Evolutionary conservation across 83 land plant species (phyloP), one percentile per base, ranked within the genome.

Genomic region (Larix sibirica): DNA sequence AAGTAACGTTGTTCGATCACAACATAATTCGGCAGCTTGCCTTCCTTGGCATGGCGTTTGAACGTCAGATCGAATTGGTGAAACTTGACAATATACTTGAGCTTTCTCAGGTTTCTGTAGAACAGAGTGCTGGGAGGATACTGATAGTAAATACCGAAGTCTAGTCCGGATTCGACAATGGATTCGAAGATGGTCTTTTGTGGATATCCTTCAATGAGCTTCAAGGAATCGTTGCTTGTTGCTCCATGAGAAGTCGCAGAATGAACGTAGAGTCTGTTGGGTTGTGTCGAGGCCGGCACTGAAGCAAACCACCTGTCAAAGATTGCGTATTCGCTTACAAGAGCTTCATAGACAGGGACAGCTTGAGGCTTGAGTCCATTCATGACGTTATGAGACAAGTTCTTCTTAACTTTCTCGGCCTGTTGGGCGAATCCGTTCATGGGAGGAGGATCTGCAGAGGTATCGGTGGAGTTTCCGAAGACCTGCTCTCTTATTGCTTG

Each of bases 261-360:
- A 81, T 97, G 98, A 80, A 97, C 90, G 82, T 68, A 97, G 80
- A 93, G 80, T 81, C 99, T 82, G 82, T 97, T 97, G 33, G 98
- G 99, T 89, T 97, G 99, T 36, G 99, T 97, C 24, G 93, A 91
- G 31, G 96, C 83, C 21, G 99, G 98, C 74, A 92, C 87, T 6
- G 98, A 89, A 42, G 99, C 92, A 83, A 95, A 95, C 99, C 99
- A 97, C 80, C 93, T 83, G 82, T 97, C 99, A 82, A 87, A 95
- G 3, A 95, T 83, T 6, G 89, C 94, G 71, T 88, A 97, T 85
- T 97, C 94, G 83, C 40, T 12, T 62, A 94, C 96, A 83, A 97
- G 76, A 66, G 90, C 87, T 44, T 87, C 82, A 83, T 91, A 95
- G 0, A 95, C 98, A 63, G 99, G 98, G 21, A 97, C 85, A 10